Conservation (phyloP, 345 rosid species). For the Linum lewisii region DNA sequence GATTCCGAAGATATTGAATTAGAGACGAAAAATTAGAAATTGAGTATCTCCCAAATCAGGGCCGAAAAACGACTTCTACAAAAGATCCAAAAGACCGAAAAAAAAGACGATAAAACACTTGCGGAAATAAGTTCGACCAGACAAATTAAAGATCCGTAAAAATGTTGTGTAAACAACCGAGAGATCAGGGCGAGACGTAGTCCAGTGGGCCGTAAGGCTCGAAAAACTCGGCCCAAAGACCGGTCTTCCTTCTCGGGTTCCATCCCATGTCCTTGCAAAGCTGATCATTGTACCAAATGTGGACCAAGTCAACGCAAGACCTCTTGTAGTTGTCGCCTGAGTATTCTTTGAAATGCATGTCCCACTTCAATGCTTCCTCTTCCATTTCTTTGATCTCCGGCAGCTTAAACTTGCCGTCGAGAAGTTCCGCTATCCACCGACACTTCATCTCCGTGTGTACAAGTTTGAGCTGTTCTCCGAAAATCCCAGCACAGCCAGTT, state of each 20-base stretch:
- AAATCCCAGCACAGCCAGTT: slow-evolving; percentile 34
- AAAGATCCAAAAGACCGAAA: too few relatives aligned
- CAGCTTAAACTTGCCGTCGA: slow-evolving; percentile 22
- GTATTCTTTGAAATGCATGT: slow-evolving; percentile 16
- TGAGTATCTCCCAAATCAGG: too few relatives aligned
- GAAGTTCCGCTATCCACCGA: slow-evolving; percentile 31
- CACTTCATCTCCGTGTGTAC: slow-evolving; percentile 31
- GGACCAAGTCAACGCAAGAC: slow-evolving; percentile 15
- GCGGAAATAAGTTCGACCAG: too few relatives aligned
- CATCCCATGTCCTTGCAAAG: slow-evolving; percentile 37
- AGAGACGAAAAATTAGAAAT: too few relatives aligned
- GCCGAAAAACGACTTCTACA: too few relatives aligned
- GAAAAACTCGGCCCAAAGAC: slow-evolving; percentile 26
- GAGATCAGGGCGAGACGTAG: slow-evolving; percentile 11
- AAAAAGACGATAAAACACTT: too few relatives aligned
- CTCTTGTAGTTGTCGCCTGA: slow-evolving; percentile 11
- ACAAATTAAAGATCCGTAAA: too few relatives aligned
- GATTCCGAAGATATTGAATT: too few relatives aligned
- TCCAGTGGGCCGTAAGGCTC: slow-evolving; percentile 30
- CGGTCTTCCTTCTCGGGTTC: slow-evolving; percentile 28
- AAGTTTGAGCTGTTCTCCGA: slow-evolving; percentile 28
- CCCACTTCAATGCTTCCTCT: slow-evolving; percentile 22
- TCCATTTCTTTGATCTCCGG: slow-evolving; percentile 33
- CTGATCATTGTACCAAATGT: slow-evolving; percentile 28
- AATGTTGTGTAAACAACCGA: too few relatives aligned